Evolutionary conservation across 441 rosid genomes (phyloP), one percentile per base, ranked within the genome.

Genomic region (Euphorbia corollata): DNA sequence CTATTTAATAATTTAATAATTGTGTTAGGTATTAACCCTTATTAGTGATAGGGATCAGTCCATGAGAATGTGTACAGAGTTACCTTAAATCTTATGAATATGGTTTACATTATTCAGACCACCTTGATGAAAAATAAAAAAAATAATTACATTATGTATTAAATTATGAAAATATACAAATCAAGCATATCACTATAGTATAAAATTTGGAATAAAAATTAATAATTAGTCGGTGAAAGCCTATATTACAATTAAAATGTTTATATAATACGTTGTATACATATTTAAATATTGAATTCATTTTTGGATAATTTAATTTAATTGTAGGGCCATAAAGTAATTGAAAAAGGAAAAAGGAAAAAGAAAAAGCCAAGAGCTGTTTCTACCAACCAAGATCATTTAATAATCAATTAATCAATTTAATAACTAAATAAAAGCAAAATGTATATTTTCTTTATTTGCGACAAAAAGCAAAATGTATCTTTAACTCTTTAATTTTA

Each of bases 271-370:
- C 22, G 16, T 45, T 12, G 32, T 27, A 27, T 27, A 27, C 32
- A 27, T 27, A 54, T 54, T 19, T 54, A 12, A 20, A 54, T 1
- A 20, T 54, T 54, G 27, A 54, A 54, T 20, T 51, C 22, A 51
- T 7, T 54, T 54, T 54, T 20, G 20, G 58, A 54, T 54, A 54
- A 54, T 54, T 19, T 19, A 54, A 19, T 20, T 36, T 22, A 19
- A 19, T 54, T 54, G 58, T 54, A 54, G 58, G 58, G 20, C 58
- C 58, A 20, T 27, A 51, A 45, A 20, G 6, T 54, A 54, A 54
- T 54, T 54, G 23, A 54, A 54, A 54, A 8, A 18, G 53, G 6
- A 12, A 16, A 50, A n/a, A n/a, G n/a, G n/a, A n/a, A n/a, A n/a
- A n/a, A n/a, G n/a, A 9, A 54, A 20, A 54, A 54, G 58, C 58